phyloP scores from a whole-genome alignment of 78 protist genomes.

The Monosiga brevicollis region DNA sequence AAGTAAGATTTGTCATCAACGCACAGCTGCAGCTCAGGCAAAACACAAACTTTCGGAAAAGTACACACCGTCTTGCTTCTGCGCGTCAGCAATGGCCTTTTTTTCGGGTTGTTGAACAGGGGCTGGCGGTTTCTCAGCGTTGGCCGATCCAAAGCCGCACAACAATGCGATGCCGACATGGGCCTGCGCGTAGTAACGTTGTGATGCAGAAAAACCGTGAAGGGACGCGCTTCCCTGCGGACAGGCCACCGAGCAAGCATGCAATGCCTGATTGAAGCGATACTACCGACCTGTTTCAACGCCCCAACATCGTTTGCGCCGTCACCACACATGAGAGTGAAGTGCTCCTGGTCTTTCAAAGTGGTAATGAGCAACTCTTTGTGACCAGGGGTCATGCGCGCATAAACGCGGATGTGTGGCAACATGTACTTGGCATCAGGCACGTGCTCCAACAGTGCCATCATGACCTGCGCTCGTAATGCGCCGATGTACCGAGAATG shows the following conservation, averaged over 20 bases:
- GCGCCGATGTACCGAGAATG: no score
- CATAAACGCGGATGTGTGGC: neutral
- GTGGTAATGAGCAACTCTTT: conserved; percentile 37
- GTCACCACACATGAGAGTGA: conserved; percentile 98
- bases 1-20: no score
- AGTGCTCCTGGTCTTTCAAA: conserved; percentile 44
- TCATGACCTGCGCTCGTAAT: no score
- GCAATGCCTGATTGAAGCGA: no score
- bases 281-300: no score
- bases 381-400: conserved; percentile 31
- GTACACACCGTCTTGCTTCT: neutral
- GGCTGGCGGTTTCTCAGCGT: no score
- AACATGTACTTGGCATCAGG: no score
- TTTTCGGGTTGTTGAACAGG: neutral
- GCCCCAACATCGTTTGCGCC: conserved; percentile 99
- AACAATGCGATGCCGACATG: conserved; percentile 83
- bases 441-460: no score
- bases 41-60: neutral
- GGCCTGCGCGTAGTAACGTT: no score
- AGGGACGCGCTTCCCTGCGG: no score
- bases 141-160: neutral
- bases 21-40: neutral
- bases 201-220: no score
- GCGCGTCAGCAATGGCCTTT: neutral
- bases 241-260: no score